Evolutionary conservation across 1,284 basidiomycete species (phyloP), one percentile per base, ranked within the genome.

Genomic region (Leccinum subrobustum): DNA sequence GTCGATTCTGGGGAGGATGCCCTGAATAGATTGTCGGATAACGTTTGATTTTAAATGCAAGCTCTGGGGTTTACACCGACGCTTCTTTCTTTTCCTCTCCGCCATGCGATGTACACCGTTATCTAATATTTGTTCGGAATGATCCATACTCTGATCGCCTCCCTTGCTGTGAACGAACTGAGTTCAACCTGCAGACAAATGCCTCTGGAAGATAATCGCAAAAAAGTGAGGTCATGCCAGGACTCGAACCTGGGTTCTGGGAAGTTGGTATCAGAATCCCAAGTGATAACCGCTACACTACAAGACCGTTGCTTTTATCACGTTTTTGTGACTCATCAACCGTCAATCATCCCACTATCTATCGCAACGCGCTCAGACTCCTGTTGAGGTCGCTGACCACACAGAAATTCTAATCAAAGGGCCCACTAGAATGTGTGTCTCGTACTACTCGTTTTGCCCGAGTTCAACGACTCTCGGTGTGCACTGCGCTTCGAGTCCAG

Each of bases 201-300:
- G 12, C 33, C 37, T 42, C n/a, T 42, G 7, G 37, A 39, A 48
- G 16, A 25, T 12, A 9, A 53, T 9, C n/a, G 31, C 14, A 54
- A 59, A 59, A 31, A 31, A 14, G 63, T 23, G 29, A 58, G 57
- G 57, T 58, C 57, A 9, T 64, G 63, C 63, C 63, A 64, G 63
- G 63, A 64, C 7, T 64, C 63, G 63, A 64, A 64, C 63, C 63
- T 64, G 63, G 63, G 63, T 64, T 25, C 0, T 64, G 63, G 63
- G 64, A 65, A 65, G 35, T n/a, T n/a, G n/a, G 73, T 82, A 82
- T 56, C 79, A 83, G 80, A 83, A 83, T 82, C 81, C 75, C 74
- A 77, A 76, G 82, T 82, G 81, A 81, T 83, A 82, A 83, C 81
- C 82, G 73, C 80, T 83, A 50, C 48, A 50, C 48, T 50, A 50